phyloP scores from a whole-genome alignment of 495 filamentous ascomycete species.

The Parathielavia hyrcaniae region DNA sequence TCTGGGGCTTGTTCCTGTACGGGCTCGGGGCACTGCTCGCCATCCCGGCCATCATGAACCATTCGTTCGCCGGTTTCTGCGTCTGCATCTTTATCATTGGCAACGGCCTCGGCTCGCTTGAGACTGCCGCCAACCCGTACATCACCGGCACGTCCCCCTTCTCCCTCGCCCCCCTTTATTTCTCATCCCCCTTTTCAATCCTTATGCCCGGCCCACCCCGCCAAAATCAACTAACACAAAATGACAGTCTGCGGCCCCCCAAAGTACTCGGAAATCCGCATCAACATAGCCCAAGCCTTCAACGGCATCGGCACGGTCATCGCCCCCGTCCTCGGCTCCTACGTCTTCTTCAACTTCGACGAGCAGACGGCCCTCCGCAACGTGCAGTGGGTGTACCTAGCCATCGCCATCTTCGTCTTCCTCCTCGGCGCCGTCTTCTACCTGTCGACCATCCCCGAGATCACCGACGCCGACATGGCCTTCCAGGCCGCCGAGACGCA shows the following conservation, averaged over 20 bases:
- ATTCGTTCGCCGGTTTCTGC: slow-evolving; percentile 64
- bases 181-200: too few relatives aligned
- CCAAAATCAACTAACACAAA: not conserved
- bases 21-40: slow-evolving; percentile 49
- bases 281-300: slow-evolving; percentile 62
- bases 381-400: slow-evolving; percentile 72
- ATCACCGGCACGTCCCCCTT: slow-evolving; percentile 14
- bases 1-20: slow-evolving; percentile 33
- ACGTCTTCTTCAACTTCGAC: slow-evolving; percentile 60
- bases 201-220: too few relatives aligned
- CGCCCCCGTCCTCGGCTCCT: slow-evolving; percentile 60
- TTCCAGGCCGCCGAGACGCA: slow-evolving; percentile 41
- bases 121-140: slow-evolving; percentile 59
- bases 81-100: slow-evolving; percentile 66
- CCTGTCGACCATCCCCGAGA: slow-evolving; percentile 59
- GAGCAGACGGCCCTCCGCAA: slow-evolving; percentile 46
- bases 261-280: slow-evolving; percentile 59
- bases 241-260: slow-evolving; percentile 56
- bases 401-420: slow-evolving; percentile 63
- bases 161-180: not conserved
- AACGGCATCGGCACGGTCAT: slow-evolving; percentile 58
- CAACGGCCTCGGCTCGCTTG: slow-evolving; percentile 59
- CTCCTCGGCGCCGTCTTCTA: slow-evolving; percentile 59
- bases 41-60: slow-evolving; percentile 47
- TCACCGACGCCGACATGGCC: slow-evolving; percentile 68